Conservation (phyloP, 2,329 filamentous ascomycete genomes). For the Sclerotinia nivalis region DNA sequence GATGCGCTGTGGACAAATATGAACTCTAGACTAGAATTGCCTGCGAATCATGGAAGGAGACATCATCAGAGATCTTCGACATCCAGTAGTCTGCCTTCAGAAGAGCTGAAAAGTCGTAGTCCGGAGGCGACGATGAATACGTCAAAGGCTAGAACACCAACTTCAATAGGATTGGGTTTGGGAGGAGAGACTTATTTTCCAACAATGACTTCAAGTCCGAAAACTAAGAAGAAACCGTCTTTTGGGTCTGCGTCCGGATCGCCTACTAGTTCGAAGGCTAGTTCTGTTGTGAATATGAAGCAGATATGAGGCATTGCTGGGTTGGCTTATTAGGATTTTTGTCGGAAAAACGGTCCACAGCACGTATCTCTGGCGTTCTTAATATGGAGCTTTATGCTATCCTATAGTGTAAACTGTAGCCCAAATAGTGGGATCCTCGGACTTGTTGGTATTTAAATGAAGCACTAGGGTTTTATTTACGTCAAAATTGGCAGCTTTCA, state of each 20-base stretch:
- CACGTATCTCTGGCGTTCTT: slow-evolving; percentile 13
- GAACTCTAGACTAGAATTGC: slow-evolving; percentile 53
- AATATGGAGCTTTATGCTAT: background rate
- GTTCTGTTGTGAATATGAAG: slow-evolving; percentile 36
- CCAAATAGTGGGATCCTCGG: background rate
- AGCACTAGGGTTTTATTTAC: too few species aligned
- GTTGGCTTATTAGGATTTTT: slow-evolving; percentile 23
- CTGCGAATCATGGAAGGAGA: slow-evolving; percentile 45
- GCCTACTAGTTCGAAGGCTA: slow-evolving; percentile 36
- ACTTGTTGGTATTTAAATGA: background rate
- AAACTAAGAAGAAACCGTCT: slow-evolving; percentile 27
- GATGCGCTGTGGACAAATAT: slow-evolving; percentile 52
- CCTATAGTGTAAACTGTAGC: background rate
- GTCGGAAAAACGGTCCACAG: slow-evolving; percentile 11
- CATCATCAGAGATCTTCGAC: slow-evolving; percentile 49
- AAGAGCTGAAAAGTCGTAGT: slow-evolving; percentile 36
- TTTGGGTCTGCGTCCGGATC: slow-evolving; percentile 28
- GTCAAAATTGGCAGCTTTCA: too few species aligned
- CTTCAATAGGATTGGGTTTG: slow-evolving; percentile 30
- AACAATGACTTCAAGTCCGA: slow-evolving; percentile 27
- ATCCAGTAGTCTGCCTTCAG: slow-evolving; percentile 30
- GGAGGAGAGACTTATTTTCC: slow-evolving; percentile 33
- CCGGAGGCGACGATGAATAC: slow-evolving; percentile 46
- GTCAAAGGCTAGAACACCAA: slow-evolving; percentile 52
- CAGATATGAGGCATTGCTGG: slow-evolving; percentile 23